These are phyloP conservation scores for Kluyveromyces wickerhamii DNA, from an alignment of 805 yeast genomes.

Conservation along the genomic window DNA sequence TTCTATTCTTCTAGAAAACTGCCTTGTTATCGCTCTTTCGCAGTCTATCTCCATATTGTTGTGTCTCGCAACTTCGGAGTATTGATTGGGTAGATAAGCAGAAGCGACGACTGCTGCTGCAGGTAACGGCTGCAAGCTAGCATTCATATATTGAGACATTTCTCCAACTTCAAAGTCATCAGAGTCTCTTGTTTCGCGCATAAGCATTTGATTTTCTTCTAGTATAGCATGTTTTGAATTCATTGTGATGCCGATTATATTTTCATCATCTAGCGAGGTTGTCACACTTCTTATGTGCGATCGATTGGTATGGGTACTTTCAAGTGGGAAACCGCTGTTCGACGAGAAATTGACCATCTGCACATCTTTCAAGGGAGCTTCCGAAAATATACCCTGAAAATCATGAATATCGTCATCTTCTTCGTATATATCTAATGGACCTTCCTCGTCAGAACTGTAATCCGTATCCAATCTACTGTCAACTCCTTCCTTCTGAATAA, in stretches of 20 bases:
- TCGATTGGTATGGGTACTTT: background rate
- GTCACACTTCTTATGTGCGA: background rate
- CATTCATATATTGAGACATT: background rate
- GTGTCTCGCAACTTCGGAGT: too few species aligned
- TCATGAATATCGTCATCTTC: conserved; percentile 3
- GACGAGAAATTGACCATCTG: conserved; percentile 7
- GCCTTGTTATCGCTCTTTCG: conserved; percentile 17
- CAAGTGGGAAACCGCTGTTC: conserved; percentile 3
- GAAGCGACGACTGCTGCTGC: too few species aligned
- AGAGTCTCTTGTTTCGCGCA: too few species aligned
- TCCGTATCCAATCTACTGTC: conserved; percentile 13
- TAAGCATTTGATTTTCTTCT: too few species aligned
- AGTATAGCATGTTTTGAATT: background rate
- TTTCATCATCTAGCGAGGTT: background rate
- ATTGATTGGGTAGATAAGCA: too few species aligned
- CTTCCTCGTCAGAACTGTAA: conserved; percentile 9
- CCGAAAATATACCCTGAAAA: conserved; percentile 2
- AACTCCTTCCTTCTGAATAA: conserved; percentile 13
- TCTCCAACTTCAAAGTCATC: background rate
- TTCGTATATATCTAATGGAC: background rate
- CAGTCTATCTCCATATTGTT: conserved; percentile 7
- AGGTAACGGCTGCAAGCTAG: background rate
- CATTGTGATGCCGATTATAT: background rate
- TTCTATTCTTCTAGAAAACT: conserved; percentile 12
- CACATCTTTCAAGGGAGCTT: conserved; percentile 5